These are phyloP conservation scores for Mycena vulgaris DNA, from an alignment of 768 basidiomycete genomes.

Conservation along the genomic window DNA sequence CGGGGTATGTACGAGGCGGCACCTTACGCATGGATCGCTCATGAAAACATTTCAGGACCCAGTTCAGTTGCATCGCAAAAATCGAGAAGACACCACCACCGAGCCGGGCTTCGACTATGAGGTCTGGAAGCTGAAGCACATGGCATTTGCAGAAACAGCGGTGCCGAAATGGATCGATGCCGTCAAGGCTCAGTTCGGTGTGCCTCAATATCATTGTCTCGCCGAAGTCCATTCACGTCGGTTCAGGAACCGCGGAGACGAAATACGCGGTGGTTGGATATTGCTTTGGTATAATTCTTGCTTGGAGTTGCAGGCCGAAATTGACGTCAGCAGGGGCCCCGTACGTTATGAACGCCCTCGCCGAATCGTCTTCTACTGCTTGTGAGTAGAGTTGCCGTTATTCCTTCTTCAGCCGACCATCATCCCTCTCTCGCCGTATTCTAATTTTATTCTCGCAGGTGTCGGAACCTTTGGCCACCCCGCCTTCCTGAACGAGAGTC, in stretches of 20 bases:
- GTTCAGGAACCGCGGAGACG: slow-evolving; percentile 30
- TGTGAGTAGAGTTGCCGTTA: too few species aligned
- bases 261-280: slow-evolving; percentile 51
- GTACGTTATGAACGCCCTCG: slow-evolving; percentile 52
- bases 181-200: slow-evolving; percentile 57
- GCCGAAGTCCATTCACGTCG: not conserved
- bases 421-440: not conserved
- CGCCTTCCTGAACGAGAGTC: slow-evolving; percentile 50
- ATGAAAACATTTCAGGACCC: slow-evolving; percentile 49
- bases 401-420: too few species aligned
- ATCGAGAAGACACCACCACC: slow-evolving; percentile 33
- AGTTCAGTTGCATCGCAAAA: slow-evolving; percentile 47
- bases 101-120: slow-evolving; percentile 45
- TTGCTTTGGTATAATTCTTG: slow-evolving; percentile 47
- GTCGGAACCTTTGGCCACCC: slow-evolving; percentile 59
- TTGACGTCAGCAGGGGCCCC: slow-evolving; percentile 48
- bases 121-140: slow-evolving; percentile 52
- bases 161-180: slow-evolving; percentile 60
- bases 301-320: not conserved
- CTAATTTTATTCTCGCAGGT: not conserved
- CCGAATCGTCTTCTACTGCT: slow-evolving; percentile 35
- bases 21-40: too few species aligned
- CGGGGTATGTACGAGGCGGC: slow-evolving; percentile 49
- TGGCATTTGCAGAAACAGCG: slow-evolving; percentile 45
- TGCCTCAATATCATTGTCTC: not conserved